Evolutionary conservation across 768 basidiomycete genomes (phyloP), one percentile per base, ranked within the genome.

Genomic region (Hericium erinaceus): DNA sequence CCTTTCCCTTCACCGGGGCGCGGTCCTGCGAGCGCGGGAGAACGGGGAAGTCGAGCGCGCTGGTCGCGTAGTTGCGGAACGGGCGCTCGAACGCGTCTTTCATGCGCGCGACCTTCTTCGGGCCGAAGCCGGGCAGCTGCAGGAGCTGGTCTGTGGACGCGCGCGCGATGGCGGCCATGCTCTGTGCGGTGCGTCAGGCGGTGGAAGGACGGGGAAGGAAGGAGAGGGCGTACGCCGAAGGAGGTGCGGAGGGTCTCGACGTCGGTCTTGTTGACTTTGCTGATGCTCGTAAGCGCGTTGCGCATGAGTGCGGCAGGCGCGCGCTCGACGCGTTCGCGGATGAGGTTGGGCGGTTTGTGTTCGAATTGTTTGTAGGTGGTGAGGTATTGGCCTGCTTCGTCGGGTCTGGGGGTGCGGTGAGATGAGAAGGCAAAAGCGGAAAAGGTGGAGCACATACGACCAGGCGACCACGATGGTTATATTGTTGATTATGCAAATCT

Each of bases 251-350:
- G 75, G 3, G 95, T 98, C 71, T 92, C 85, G 1, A 95, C 92
- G 65, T 99, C 97, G 3, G 95, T 98, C 76, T 95, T 97, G 73
- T 98, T 98, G 60, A 99, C 92, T 64, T 90, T 92, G 67, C 82
- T 87, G 65, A 98, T 90, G 61, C 82, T 84, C 1, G 95, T 98
- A 26, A 99, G 76, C 1, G 90, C 80, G 18, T 83, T 81, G 57
- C 89, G 88, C 13, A 98, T 70, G 65, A 93, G 79, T 8, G 92
- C 83, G 61, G 79, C 73, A 66, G 97, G 92, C 64, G 92, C 88
- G 62, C 94, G 92, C 69, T 97, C 93, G 28, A 90, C 77, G 48
- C 92, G 87, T 68, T 98, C 97, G 69, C 94, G 95, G 74, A 99
- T 95, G 66, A 94, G 75, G 67, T 92, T 86, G 8, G 95, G 94